Evolutionary conservation across 2,329 filamentous ascomycete species (phyloP).

Genomic region (Teratosphaeria gauchensis): DNA sequence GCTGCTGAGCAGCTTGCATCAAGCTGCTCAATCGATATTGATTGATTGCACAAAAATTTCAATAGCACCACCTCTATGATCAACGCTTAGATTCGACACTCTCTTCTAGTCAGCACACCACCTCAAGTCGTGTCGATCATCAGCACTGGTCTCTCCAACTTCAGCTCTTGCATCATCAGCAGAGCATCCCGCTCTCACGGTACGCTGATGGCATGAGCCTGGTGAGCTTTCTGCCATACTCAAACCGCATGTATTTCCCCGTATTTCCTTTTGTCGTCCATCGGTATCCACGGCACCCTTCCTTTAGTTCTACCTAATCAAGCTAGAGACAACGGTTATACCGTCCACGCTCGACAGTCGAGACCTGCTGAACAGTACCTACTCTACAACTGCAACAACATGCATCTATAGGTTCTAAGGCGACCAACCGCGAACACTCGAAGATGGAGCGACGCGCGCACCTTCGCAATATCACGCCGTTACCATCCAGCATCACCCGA

Average conservation of each 20-base stretch:
- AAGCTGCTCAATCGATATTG: neutral
- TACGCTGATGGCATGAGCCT: too few species aligned
- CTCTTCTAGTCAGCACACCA: too few species aligned
- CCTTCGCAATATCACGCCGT: conserved; percentile 70
- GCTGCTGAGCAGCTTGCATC: too few species aligned
- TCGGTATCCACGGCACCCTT: neutral
- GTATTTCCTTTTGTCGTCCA: neutral
- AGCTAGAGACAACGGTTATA: neutral
- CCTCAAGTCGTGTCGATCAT: neutral
- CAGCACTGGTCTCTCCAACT: neutral
- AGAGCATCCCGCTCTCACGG: neutral
- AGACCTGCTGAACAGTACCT: neutral
- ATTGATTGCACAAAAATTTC: too few species aligned
- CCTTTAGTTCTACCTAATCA: neutral
- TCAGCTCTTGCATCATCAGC: neutral
- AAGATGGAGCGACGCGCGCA: conserved; percentile 59
- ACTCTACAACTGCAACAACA: neutral
- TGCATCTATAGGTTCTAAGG: neutral
- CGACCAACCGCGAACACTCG: neutral
- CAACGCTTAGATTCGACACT: neutral
- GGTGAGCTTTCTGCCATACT: neutral
- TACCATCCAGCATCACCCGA: conserved; percentile 59
- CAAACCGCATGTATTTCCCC: neutral
- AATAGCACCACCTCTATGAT: too few species aligned
- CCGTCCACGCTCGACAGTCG: neutral